Conservation (phyloP, 345 rosid species). For the Dipteronia sinensis region DNA sequence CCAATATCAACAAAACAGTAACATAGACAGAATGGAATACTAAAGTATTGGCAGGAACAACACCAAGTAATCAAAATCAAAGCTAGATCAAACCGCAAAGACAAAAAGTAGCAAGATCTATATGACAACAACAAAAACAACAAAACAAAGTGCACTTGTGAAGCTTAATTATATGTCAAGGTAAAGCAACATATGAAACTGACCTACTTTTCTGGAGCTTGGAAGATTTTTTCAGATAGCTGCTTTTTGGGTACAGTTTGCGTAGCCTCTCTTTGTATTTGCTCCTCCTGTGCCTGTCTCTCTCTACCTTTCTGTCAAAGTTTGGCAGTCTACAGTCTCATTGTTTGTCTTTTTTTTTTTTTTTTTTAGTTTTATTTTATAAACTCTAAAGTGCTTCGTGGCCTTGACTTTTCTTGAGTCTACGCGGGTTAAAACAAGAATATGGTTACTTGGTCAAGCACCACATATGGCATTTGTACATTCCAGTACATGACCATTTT, state of each 20-base stretch:
- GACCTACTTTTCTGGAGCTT: constrained; percentile 16
- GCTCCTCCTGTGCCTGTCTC: background rate
- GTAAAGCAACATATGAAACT: background rate
- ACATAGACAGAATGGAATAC: background rate
- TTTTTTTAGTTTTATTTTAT: background rate
- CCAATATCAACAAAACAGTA: background rate
- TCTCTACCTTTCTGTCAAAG: background rate
- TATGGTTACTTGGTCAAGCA: too few species aligned
- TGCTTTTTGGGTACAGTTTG: constrained; percentile 1
- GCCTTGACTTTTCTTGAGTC: constrained; percentile 20
- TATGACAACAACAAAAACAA: background rate
- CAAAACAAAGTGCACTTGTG: background rate
- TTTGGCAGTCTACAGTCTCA: background rate
- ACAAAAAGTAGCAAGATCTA: constrained; percentile 1
- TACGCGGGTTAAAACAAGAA: constrained; percentile 14
- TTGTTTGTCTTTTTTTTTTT: too few species aligned
- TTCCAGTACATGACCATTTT: too few species aligned
- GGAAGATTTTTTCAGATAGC: background rate
- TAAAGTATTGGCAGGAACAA: background rate
- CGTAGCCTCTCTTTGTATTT: background rate
- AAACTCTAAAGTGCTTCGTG: background rate
- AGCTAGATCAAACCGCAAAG: constrained; percentile 1
- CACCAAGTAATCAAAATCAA: background rate
- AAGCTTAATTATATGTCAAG: background rate
- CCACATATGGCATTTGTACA: too few species aligned